Base-by-base conservation (phyloP, 345 rosid genomes). In the Populus euphratica region DNA sequence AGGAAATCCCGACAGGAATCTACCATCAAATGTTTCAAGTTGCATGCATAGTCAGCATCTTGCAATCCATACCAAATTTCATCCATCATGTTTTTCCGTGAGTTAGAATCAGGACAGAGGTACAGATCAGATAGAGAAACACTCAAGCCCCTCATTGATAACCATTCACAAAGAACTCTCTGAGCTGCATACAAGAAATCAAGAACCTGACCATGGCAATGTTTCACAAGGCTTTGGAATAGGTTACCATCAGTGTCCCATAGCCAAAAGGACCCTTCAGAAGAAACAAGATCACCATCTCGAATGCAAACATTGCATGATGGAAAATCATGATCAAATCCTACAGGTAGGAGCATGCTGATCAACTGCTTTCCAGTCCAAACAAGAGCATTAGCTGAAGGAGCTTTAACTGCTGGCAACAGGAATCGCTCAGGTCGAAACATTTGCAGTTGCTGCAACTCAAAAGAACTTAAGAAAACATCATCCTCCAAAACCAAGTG, bases 351-450 rank as follows among this genome's bases (percentile, higher is more conserved):
- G 35, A 96, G 91, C 93, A 90, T 87, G 86, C 92, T 89, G 50
- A 96, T 85, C 36, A 96, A 68, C 77, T 96, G 98, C 82, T 89
- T 87, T 73, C 99, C 98, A 6, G 97, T 92, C 98, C 99, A 96
- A 44, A 78, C 80, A 44, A 88, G 76, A 16, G 54, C 77, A 49
- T 77, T 75, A 5, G 73, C 35, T 38, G 82, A 84, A 78, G 93
- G 83, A 73, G 85, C 79, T 89, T 78, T 78, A 71, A 91, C 74
- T 18, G 93, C 91, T 0, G 91, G 91, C 3, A 83, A 80, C 7
- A 82, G 78, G 70, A 83, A 65, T 68, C 80, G 75, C 56, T 79
- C 74, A 16, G 90, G 90, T 33, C 89, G 88, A 70, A 88, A 88
- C 99, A 96, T 93, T 70, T 85, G 85, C 73, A 96, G 86, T 80